Conservation (phyloP, 1,284 basidiomycete species). For the Acaromyces ingoldii region DNA sequence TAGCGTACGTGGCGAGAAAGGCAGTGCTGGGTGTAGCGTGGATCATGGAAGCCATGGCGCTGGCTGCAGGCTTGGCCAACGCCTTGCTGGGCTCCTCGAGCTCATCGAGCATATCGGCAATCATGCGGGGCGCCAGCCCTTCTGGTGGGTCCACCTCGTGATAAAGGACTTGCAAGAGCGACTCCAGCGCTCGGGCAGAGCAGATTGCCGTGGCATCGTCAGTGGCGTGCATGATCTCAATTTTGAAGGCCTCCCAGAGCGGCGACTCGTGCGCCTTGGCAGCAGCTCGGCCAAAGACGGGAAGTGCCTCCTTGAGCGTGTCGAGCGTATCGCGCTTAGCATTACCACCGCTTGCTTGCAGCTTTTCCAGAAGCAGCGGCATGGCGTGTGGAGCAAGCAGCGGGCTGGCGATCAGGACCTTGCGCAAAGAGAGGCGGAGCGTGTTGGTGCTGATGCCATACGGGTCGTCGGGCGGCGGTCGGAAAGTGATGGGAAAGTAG, state of each 20-base stretch:
- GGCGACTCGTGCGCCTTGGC: constrained; percentile 27
- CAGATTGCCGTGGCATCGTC: constrained; percentile 38
- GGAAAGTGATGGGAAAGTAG: constrained; percentile 97
- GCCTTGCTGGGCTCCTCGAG: constrained; percentile 40
- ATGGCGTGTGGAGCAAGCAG: constrained; percentile 78
- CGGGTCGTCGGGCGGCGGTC: constrained; percentile 87
- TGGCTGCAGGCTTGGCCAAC: constrained; percentile 33
- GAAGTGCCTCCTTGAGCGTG: constrained; percentile 36
- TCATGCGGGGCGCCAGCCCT: constrained; percentile 38
- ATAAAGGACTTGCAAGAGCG: constrained; percentile 38
- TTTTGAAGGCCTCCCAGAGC: constrained; percentile 43
- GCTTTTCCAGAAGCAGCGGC: constrained; percentile 86
- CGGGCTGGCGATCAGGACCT: constrained; percentile 72
- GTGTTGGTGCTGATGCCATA: constrained; percentile 88
- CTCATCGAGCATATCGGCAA: constrained; percentile 33
- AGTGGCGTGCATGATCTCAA: constrained; percentile 49
- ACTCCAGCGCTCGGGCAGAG: constrained; percentile 33
- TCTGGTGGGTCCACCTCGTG: constrained; percentile 27
- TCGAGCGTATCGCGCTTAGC: constrained; percentile 61
- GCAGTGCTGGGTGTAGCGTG: constrained; percentile 28
- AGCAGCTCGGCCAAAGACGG: constrained; percentile 44
- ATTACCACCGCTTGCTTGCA: constrained; percentile 71
- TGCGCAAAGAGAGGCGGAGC: constrained; percentile 67
- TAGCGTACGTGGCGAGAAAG: constrained; percentile 21
- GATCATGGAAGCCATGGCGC: constrained; percentile 27